Evolutionary conservation across 2,329 filamentous ascomycete genomes (phyloP), one percentile per base, ranked within the genome.

Genomic region (Penicillium sp.): DNA sequence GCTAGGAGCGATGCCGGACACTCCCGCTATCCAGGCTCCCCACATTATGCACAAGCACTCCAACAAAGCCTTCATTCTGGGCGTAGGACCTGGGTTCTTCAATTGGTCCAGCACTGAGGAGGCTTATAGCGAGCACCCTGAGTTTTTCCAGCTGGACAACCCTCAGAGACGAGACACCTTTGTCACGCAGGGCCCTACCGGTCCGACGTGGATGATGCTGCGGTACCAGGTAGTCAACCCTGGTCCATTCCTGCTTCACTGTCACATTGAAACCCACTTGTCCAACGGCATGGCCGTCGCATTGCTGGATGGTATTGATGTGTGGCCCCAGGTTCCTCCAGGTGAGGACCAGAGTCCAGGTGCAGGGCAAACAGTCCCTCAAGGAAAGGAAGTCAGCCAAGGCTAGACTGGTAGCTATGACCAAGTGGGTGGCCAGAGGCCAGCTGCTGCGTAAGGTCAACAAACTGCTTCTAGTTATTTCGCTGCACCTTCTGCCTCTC

Each of bases 1-100:
- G 47, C 63, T 74, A 6, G 67, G 64, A 2, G 54, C 62, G 7
- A 64, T 68, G 40, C 60, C 62, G 13, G 57, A 66, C 19, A 66
- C 66, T 1, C 55, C 65, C 14, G 55, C 66, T 9, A 62, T 61
- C 33, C 70, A 78, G 44, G 70, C 73, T 3, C 71, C 77, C 0
- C 80, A 82, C 56, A 73, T 77, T 0, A 79, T 82, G 49, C 80
- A 82, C 68, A 82, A 82, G 66, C 79, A 82, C 56, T 75, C 74
- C 33, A 79, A 79, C 60, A 80, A 79, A 57, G 75, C 63, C 2
- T 81, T 74, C 53, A 69, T 81, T 27, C 74, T 82, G 41, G 80
- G 79, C 2, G 59, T 63, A 31, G 78, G 78, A 2, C 50, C 52
- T 2, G 74, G 73, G 0, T 60, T 63, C 4, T 82, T 77, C 60